Percentiles rank a stretch among this genome's conserved stretches.
These are phyloP conservation scores for Ceratocystiopsis brevicomis DNA, from an alignment of 2,329 filamentous ascomycete species.

Conservation along the genomic window DNA sequence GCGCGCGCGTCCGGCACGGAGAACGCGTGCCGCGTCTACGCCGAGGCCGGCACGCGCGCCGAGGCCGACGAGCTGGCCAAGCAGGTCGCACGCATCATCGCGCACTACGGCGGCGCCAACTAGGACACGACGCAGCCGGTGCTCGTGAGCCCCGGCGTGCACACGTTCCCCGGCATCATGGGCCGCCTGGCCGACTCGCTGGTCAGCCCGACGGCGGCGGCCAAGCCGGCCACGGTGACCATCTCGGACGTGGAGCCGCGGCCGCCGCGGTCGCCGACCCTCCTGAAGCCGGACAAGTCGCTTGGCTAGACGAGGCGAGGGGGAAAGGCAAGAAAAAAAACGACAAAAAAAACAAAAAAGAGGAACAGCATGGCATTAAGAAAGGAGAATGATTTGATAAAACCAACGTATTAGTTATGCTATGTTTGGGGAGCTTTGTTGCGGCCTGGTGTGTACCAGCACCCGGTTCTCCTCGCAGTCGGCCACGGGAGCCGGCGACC, in stretches of 20 bases:
- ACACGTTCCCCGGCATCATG: too few relatives aligned
- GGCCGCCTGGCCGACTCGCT: too few relatives aligned
- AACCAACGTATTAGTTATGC: background rate
- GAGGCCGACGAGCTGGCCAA: constrained; percentile 83
- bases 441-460: too few relatives aligned
- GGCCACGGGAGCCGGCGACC: too few relatives aligned
- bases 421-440: too few relatives aligned
- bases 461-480: too few relatives aligned
- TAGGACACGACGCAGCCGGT: background rate
- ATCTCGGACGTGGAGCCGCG: too few relatives aligned
- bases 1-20: constrained; percentile 88
- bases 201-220: too few relatives aligned
- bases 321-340: background rate
- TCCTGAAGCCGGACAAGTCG: too few relatives aligned
- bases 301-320: background rate
- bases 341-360: background rate
- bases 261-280: too few relatives aligned
- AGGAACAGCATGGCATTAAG: background rate
- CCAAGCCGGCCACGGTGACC: too few relatives aligned
- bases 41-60: constrained; percentile 72
- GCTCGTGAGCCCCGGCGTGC: too few relatives aligned
- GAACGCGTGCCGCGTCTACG: constrained; percentile 89
- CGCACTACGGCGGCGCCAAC: constrained; percentile 28
- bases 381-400: background rate
- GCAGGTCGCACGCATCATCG: constrained; percentile 60